Base-by-base conservation (phyloP, 2,329 filamentous ascomycete genomes). In the Fusarium nelsonii region DNA sequence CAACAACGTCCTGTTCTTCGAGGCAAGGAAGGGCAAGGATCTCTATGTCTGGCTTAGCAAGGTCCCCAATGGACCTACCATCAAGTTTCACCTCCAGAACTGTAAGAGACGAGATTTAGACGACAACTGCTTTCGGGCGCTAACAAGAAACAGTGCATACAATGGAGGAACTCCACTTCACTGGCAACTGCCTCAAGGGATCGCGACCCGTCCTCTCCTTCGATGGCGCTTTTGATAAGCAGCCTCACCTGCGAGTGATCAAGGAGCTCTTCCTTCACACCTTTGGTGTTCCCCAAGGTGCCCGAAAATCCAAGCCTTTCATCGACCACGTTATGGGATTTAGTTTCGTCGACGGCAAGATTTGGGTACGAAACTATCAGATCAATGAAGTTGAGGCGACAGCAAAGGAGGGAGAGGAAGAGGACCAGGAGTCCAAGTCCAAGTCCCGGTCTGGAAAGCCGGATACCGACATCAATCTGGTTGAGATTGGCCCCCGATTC, bases 301-400 rank as follows among this genome's bases (percentile, higher is more conserved):
- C 94, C 26, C 87, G 93, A 74, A 97, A 97, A 75, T 91, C 92
- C 63, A 99, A 99, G 83, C 96, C 96, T 5, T 99, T 99, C 75
- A 86, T 98, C 67, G 96, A 99, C 78, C 94, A 96, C 74, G 92
- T 99, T 68, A 94, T 98, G 87, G 91, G 90, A 60, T 97, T 99
- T 79, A 97, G 92, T 61, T 84, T 97, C 33, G 92, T 92, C 5
- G 95, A 97, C 76, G 93, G 92, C 75, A 97, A 97, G 83, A 92
- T 99, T 75, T 99, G 95, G 94, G 90, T 97, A 61, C 89, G 96
- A 54, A 93, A 95, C 76, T 99, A 97, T 81, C 94, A 99, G 81
- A 92, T 98, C 78, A 90, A 88, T 73, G 94, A 97, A 80, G 90
- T 91, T 1, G 93, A 96, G 75, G 81, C 84, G n/a, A 82, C 85